Conservation (phyloP, 495 filamentous ascomycete species). For the Talaromyces adpressus region DNA sequence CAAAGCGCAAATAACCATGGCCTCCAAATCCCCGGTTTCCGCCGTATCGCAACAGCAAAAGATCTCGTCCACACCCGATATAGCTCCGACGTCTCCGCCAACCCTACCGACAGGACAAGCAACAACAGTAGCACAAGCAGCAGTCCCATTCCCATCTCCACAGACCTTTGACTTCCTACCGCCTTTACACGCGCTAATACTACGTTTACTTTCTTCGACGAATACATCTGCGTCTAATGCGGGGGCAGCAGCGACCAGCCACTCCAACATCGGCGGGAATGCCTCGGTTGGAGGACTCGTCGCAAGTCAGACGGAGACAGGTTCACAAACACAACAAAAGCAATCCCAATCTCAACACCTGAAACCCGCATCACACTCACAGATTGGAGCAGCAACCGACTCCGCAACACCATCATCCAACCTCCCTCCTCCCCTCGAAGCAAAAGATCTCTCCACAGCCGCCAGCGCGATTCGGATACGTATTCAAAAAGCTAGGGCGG, state of each 20-base stretch:
- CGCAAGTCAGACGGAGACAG: constrained; percentile 4
- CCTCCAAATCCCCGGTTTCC: constrained; percentile 31
- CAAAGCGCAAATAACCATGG: constrained; percentile 18
- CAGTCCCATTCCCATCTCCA: constrained; percentile 43
- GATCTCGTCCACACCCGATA: constrained; percentile 34
- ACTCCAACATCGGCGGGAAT: constrained; percentile 17
- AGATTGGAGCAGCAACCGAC: constrained; percentile 11
- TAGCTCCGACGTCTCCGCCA: constrained; percentile 32
- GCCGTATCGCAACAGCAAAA: constrained; percentile 29
- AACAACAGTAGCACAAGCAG: constrained; percentile 15
- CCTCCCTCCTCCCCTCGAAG: constrained; percentile 46
- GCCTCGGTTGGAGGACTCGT: constrained; percentile 11
- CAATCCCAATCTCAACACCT: constrained; percentile 24
- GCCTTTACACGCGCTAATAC: constrained; percentile 67
- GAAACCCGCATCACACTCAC: neutral
- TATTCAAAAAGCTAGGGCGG: constrained; percentile 65
- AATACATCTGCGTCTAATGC: constrained; percentile 6
- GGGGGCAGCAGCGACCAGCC: constrained; percentile 15
- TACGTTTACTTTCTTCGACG: constrained; percentile 49
- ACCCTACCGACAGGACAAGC: neutral
- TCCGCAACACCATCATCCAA: constrained; percentile 8
- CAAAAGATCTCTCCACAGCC: constrained; percentile 71
- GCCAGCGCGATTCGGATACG: constrained; percentile 70
- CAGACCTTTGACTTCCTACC: constrained; percentile 78
- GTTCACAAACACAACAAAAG: constrained; percentile 13